Base-by-base conservation (phyloP, 2,329 filamentous ascomycete species). In the Diaporthe citrichinensis region DNA sequence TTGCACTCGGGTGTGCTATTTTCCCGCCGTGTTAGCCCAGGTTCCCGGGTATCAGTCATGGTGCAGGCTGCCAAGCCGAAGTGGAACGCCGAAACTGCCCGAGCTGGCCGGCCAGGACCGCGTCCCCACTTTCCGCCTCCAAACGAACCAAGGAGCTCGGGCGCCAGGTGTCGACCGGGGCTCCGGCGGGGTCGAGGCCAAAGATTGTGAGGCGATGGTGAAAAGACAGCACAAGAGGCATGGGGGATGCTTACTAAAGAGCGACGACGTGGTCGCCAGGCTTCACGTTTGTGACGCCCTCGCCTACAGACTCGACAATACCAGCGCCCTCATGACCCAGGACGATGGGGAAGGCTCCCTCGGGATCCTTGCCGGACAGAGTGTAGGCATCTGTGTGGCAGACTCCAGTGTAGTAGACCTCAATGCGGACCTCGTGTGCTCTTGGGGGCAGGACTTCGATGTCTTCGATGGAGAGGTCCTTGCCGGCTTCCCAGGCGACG, bases 301-400 rank as follows among this genome's bases (percentile, higher is more conserved):
- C 96, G 79, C 96, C 96, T 76, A 98, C 92, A 44, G 95, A 98
- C 89, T 98, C 95, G 81, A 98, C 95, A 81, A 97, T 92, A 85
- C 95, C 95, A 78, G 95, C 95, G 84, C 95, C 95, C 87, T 98
- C 95, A 86, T 98, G 95, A 81, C 95, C 95, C 74, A 97, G 91
- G 80, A 98, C 91, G 79, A 97, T 92, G 81, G 95, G 95, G 89
- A 98, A 97, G 77, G 94, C 95, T 82, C 95, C 97, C 88, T 99
- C 97, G 74, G 97, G 96, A 83, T 99, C 97, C 89, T 98, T 98
- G 79, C 97, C 97, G 73, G 95, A 97, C 78, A 98, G 91, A 74
- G 95, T 97, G 90, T 98, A 98, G 82, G 97, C 95, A 89, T 98
- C 80, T 84, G 96, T 99, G 88, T 98, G 97, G 90, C 97, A 99